Evolutionary conservation across 495 filamentous ascomycete genomes (phyloP).

Genomic region (Eremomyces bilateralis): DNA sequence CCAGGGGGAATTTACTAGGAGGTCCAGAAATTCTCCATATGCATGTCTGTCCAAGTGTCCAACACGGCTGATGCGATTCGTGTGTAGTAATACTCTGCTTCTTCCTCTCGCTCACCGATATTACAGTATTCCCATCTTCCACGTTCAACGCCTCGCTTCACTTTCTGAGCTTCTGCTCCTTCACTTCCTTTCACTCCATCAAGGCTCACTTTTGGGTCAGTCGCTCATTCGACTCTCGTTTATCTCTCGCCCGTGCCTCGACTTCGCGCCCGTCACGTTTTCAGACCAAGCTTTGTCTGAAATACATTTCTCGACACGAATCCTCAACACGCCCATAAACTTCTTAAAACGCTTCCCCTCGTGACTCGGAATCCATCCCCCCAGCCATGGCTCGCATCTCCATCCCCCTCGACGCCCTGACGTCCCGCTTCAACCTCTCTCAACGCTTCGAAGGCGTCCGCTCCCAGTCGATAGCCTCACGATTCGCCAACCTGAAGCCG

Average conservation of each 20-base stretch:
- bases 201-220: not conserved
- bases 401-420: constrained; percentile 78
- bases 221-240: not conserved
- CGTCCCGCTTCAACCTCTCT: constrained; percentile 67
- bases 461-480: constrained; percentile 47
- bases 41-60: no score
- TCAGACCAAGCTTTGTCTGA: no score
- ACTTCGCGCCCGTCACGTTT: not conserved
- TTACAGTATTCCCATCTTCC: not conserved
- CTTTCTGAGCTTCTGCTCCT: not conserved
- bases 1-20: no score
- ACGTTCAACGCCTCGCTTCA: not conserved
- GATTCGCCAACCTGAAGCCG: constrained; percentile 84
- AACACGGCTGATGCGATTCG: no score
- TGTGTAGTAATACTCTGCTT: no score
- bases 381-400: constrained; percentile 59
- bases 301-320: no score
- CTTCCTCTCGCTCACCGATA: no score
- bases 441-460: constrained; percentile 59
- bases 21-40: no score
- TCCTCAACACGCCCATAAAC: no score
- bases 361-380: not conserved
- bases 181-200: not conserved
- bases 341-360: no score
- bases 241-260: not conserved